Base-by-base conservation (phyloP, 2,329 filamentous ascomycete species). In the Dothideomycetes sp. region DNA sequence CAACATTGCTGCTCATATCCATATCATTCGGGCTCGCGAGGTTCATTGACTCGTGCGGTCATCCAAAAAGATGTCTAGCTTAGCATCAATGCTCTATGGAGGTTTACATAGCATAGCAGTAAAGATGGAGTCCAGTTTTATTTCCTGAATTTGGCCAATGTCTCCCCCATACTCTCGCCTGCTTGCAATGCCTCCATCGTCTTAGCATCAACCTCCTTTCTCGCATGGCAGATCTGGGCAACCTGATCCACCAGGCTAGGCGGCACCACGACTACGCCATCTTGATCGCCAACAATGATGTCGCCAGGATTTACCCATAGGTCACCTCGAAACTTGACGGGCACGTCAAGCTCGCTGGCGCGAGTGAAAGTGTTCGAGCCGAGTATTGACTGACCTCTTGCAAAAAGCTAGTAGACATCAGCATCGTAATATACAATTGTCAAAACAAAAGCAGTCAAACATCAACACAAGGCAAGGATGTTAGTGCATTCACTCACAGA, bases 331-430 rank as follows among this genome's bases (percentile, higher is more conserved):
- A 54, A 60, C 12, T 49, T 38, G 0, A 63, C 47, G 0, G 60
- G 56, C 2, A 56, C 49, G 45, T 63, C 58, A 29, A 63, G 38
- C 38, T 54, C 53, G 1, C 55, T 55, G 10, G 55, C 52, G 10
- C 55, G 47, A 2, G 57, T 61, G 38, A 62, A 61, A 4, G 50
- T 54, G 34, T 57, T 56, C 5, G 56, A 57, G 1, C 58, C 58
- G 2, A 59, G 44, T 32, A 56, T 56, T 17, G 55, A 56, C 3
- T 49, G 48, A 2, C 42, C 54, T 14, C 52, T 46, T 4, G 58
- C 59, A 40, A 62, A 63, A 5, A 62, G 38, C 37, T 53, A 19
- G 11, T 11, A 17, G 4, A 8, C 9, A n/a, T 32, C 30, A 12
- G 15, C 14, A 12, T 29, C 12, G n/a, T n/a, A n/a, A n/a, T n/a